Conservation (phyloP, 257 asterid genomes). For the Osmanthus fragrans region DNA sequence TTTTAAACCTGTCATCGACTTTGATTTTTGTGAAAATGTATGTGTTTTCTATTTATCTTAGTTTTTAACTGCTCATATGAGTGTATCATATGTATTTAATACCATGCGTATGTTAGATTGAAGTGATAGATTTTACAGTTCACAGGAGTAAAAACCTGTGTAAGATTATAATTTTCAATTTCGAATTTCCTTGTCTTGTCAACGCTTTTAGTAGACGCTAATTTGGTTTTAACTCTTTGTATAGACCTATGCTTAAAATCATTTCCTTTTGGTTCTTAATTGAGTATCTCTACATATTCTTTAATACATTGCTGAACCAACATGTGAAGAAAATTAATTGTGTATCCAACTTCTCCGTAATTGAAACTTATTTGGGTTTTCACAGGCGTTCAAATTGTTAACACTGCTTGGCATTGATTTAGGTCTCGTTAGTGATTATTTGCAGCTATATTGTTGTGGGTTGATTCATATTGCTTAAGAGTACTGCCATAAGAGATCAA, state of each 20-base stretch:
- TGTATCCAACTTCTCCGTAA: neutral
- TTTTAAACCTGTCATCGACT: slow-evolving; percentile 24
- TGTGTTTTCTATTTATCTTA: slow-evolving; percentile 38
- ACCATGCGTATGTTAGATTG: slow-evolving; percentile 28
- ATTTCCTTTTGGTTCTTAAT: neutral
- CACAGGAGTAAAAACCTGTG: slow-evolving; percentile 16
- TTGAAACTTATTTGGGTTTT: neutral
- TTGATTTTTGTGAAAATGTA: slow-evolving; percentile 26
- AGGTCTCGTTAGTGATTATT: neutral
- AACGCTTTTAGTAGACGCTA: neutral
- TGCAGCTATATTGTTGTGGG: neutral
- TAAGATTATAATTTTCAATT: slow-evolving; percentile 17
- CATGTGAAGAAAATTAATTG: neutral
- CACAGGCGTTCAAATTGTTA: neutral
- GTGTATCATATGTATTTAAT: slow-evolving; percentile 30
- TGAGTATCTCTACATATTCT: neutral
- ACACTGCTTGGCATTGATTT: slow-evolving; percentile 7
- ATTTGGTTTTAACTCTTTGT: neutral
- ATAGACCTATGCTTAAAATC: neutral
- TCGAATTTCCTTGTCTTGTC: neutral
- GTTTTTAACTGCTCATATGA: slow-evolving; percentile 23
- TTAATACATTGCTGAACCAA: neutral
- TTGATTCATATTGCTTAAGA: slow-evolving; percentile 15
- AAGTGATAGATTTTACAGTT: slow-evolving; percentile 21
- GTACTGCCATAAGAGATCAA: neutral